Evolutionary conservation across 164 flowering plant genomes (phyloP).

Genomic region (Stephania cephalantha): DNA sequence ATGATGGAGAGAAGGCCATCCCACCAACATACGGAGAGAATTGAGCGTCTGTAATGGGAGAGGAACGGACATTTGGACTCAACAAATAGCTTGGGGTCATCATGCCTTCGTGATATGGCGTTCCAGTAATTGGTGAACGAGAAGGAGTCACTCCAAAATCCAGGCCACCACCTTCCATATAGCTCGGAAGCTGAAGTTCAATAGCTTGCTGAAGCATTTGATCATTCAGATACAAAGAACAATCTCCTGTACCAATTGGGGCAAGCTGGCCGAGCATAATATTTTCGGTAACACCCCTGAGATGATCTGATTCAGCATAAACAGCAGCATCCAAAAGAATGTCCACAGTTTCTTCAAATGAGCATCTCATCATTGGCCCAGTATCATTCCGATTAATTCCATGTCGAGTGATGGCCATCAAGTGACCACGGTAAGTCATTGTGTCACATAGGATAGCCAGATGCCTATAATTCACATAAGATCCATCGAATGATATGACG

Average conservation of each 20-base stretch:
- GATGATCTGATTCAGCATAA: slow-evolving; percentile 79
- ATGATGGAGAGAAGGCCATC: slow-evolving; percentile 88
- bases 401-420: slow-evolving; percentile 99
- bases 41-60: slow-evolving; percentile 77
- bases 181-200: slow-evolving; percentile 93
- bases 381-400: slow-evolving; percentile 96
- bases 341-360: slow-evolving; percentile 98
- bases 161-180: slow-evolving; percentile 90
- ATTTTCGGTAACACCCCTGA: slow-evolving; percentile 93
- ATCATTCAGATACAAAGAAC: slow-evolving; percentile 81
- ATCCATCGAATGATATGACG: slow-evolving; percentile 97
- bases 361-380: slow-evolving; percentile 99
- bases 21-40: slow-evolving; percentile 94
- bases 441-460: slow-evolving; percentile 96
- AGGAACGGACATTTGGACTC: slow-evolving; percentile 71
- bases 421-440: slow-evolving; percentile 95
- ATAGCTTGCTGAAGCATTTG: slow-evolving; percentile 93
- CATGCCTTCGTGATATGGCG: slow-evolving; percentile 90
- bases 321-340: slow-evolving; percentile 98
- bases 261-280: slow-evolving; percentile 98
- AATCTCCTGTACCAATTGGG: slow-evolving; percentile 94
- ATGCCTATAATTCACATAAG: slow-evolving; percentile 95
- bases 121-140: slow-evolving; percentile 74
- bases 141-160: slow-evolving; percentile 94
- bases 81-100: slow-evolving; percentile 84